Evolutionary conservation across 305 asterid species (phyloP), one percentile per base, ranked within the genome.

Genomic region (Fraxinus paxiana): DNA sequence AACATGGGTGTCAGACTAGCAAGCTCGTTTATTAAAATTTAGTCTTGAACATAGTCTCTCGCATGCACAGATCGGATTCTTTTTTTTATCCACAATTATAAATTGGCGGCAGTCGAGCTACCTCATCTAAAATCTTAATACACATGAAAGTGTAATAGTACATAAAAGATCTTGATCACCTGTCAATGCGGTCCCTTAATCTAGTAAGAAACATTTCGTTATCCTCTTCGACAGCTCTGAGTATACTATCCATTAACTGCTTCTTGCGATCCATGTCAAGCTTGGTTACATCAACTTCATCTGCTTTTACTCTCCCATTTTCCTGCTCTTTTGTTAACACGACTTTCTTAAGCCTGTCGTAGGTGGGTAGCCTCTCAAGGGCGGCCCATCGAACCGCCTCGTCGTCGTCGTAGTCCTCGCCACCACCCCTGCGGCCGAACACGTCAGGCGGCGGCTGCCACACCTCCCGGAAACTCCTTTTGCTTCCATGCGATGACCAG

Each of bases 371-470:
- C 76, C 88, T 85, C 86, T 87, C 88, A 2, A 87, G 71, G 0
- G 88, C 88, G 1, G 86, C 89, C 89, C 89, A 84, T 70, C 88
- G 82, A 12, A 84, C 88, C 85, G 83, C 89, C 82, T 75, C 88
- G 79, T 86, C 85, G 17, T 87, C 88, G 41, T 86, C 78, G 7
- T 48, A 48, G 0, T 78, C 82, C 33, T 73, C 77, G 30, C 54
- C 41, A 5, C 80, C 26, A 72, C 65, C 65, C 65, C 26, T 1
- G 65, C 34, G 61, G 15, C 83, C 22, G 83, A 85, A 85, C 13
- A 75, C 86, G 13, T 82, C 86, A 9, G 86, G 79, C 56, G 78
- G 82, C 75, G 80, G 82, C 75, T 80, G 81, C 84, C 83, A 83
- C n/a, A 48, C 78, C 0, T 72, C 82, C 56, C 71, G 73, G 17